Evolutionary conservation across 2,329 filamentous ascomycete genomes (phyloP).

Genomic region (Fusarium pseudoanthophilum): DNA sequence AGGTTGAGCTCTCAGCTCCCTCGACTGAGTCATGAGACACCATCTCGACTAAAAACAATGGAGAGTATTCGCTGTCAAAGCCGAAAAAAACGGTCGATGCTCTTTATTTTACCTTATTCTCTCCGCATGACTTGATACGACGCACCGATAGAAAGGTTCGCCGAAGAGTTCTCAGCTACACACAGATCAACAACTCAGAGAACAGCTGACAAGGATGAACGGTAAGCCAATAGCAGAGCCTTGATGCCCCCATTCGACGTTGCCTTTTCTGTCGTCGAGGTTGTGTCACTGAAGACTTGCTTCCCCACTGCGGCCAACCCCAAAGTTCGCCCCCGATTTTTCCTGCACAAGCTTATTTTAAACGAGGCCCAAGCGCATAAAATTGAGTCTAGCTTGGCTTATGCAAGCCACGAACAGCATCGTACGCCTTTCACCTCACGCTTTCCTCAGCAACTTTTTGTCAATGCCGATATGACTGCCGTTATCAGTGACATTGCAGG

Average conservation of each 20-base stretch:
- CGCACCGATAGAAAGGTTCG: neutral
- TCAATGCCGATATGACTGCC: neutral
- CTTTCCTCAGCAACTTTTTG: neutral
- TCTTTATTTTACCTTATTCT: neutral
- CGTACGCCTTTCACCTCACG: neutral
- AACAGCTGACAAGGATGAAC: neutral
- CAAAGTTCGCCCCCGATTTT: slow-evolving; percentile 17
- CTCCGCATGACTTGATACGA: neutral
- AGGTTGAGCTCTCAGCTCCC: neutral
- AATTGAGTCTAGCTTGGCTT: slow-evolving; percentile 2
- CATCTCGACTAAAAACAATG: neutral
- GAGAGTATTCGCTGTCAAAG: neutral
- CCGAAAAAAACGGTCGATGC: neutral
- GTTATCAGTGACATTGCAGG: neutral
- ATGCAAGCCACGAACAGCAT: neutral
- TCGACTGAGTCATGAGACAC: slow-evolving; percentile 1
- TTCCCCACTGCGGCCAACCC: slow-evolving; percentile 25
- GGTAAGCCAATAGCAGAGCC: neutral
- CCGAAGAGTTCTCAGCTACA: neutral
- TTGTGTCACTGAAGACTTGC: neutral
- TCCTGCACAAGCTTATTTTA: slow-evolving; percentile 21
- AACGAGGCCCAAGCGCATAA: neutral
- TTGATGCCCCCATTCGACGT: slow-evolving; percentile 3
- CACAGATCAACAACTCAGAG: neutral
- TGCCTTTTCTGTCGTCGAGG: neutral